These are phyloP conservation scores for Crithidia acanthocephali DNA, from an alignment of 208 protist species.

Conservation along the genomic window DNA sequence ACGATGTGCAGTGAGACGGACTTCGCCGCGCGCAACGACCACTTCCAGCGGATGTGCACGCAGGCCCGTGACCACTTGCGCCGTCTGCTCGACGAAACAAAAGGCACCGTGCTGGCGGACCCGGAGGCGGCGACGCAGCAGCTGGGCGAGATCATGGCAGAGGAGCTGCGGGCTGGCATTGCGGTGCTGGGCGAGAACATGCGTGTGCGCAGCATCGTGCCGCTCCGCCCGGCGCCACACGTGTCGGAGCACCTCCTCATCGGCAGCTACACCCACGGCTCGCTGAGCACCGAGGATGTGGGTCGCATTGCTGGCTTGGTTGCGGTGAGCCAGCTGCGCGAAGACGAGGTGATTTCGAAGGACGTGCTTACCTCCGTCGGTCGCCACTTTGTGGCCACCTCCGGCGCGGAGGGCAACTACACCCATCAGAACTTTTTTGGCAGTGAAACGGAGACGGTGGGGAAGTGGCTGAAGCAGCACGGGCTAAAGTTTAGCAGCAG, in stretches of 20 bases:
- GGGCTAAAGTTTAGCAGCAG: slow-evolving; percentile 75
- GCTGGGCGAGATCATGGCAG: slow-evolving; percentile 45
- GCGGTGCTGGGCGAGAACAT: slow-evolving; percentile 90
- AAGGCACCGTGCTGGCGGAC: slow-evolving; percentile 54
- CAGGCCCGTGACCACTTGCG: slow-evolving; percentile 40
- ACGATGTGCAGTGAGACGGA: slow-evolving; percentile 92
- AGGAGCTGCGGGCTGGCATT: slow-evolving; percentile 57
- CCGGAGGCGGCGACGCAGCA: slow-evolving; percentile 48
- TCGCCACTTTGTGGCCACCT: slow-evolving; percentile 84
- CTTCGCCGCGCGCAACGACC: slow-evolving; percentile 86
- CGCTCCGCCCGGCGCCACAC: slow-evolving; percentile 54
- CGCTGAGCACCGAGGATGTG: slow-evolving; percentile 52
- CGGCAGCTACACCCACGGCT: slow-evolving; percentile 80
- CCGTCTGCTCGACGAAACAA: slow-evolving; percentile 47
- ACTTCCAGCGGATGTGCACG: slow-evolving; percentile 69
- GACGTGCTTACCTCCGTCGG: slow-evolving; percentile 67
- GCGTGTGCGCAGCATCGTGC: slow-evolving; percentile 57
- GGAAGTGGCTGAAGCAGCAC: slow-evolving; percentile 85
- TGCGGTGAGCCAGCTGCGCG: slow-evolving; percentile 55
- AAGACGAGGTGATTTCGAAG: slow-evolving; percentile 32
- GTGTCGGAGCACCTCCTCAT: slow-evolving; percentile 63
- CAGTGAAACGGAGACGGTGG: slow-evolving; percentile 64
- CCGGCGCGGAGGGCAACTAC: slow-evolving; percentile 78
- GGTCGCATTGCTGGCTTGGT: slow-evolving; percentile 84
- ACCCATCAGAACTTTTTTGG: slow-evolving; percentile 87